A percentile compares a stretch with the other conserved stretches of the same genome.
These are phyloP conservation scores for Penicillium sp. DNA, from an alignment of 2,329 filamentous ascomycete genomes.

Conservation along the genomic window DNA sequence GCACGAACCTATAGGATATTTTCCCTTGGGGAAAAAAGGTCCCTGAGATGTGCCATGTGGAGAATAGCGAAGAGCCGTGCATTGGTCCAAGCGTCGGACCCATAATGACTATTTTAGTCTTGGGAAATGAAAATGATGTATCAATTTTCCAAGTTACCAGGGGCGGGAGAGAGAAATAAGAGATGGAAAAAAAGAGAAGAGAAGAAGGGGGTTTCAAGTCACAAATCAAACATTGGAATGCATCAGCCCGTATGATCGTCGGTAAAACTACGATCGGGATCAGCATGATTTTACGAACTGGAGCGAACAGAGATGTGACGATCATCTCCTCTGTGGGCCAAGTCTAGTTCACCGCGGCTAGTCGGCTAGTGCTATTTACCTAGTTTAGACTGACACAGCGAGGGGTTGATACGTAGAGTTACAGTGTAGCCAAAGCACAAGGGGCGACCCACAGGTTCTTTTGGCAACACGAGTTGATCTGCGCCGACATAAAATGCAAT, in stretches of 20 bases:
- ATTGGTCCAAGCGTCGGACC: neutral
- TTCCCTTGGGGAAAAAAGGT: neutral
- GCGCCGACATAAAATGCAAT: neutral
- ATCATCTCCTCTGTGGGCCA: neutral
- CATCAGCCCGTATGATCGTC: constrained; percentile 3
- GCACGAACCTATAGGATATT: no score
- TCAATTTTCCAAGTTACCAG: neutral
- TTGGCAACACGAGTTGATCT: constrained; percentile 15
- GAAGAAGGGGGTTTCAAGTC: neutral
- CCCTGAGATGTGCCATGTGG: constrained; percentile 6
- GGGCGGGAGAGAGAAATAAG: neutral
- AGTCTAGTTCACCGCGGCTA: no score
- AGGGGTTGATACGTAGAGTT: neutral
- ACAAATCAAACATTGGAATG: constrained; percentile 19
- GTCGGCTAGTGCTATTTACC: neutral
- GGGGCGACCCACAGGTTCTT: neutral
- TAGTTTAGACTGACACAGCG: neutral
- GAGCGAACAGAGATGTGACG: neutral
- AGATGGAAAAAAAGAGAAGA: neutral
- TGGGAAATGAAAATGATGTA: constrained; percentile 5
- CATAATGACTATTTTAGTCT: neutral
- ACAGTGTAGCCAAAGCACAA: neutral
- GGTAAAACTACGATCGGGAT: neutral
- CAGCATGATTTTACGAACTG: no score
- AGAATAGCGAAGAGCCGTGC: neutral